These are phyloP conservation scores for Aeminium ludgeri DNA, from an alignment of 495 filamentous ascomycete species.

Conservation along the genomic window DNA sequence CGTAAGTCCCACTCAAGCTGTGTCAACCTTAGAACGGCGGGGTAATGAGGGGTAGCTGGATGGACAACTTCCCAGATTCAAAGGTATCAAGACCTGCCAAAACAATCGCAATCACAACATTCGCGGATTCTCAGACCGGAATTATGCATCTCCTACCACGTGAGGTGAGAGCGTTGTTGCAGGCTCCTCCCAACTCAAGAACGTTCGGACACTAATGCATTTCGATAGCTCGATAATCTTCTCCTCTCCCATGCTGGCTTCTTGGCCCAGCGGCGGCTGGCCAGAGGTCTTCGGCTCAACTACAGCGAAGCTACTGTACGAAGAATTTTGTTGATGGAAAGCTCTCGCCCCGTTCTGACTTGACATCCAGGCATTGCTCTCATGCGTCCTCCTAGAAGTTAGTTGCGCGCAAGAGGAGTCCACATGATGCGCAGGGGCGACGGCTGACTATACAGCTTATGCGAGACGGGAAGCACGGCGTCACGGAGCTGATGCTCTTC, in stretches of 20 bases:
- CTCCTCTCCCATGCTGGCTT: slow-evolving; percentile 76
- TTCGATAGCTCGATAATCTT: slow-evolving; percentile 94
- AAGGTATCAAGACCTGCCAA: too few relatives aligned
- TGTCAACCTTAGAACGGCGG: too few relatives aligned
- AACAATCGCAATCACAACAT: too few relatives aligned
- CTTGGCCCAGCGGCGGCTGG: slow-evolving; percentile 76
- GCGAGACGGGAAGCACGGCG: slow-evolving; percentile 84
- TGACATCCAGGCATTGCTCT: slow-evolving; percentile 73
- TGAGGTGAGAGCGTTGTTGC: too few relatives aligned
- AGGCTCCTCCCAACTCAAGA: too few relatives aligned
- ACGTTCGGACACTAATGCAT: too few relatives aligned
- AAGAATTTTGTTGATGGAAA: neutral
- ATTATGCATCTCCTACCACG: too few relatives aligned
- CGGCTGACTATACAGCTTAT: slow-evolving; percentile 42
- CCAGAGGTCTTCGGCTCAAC: slow-evolving; percentile 76
- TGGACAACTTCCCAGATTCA: too few relatives aligned
- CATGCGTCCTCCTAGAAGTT: slow-evolving; percentile 68
- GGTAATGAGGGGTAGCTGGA: too few relatives aligned
- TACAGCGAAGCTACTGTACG: slow-evolving; percentile 71
- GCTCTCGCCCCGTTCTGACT: neutral
- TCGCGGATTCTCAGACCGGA: too few relatives aligned
- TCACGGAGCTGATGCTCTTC: slow-evolving; percentile 81
- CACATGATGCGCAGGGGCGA: neutral
- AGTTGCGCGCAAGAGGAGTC: too few relatives aligned
- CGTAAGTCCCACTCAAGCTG: too few relatives aligned